A percentile compares a stretch with the other conserved stretches of the same genome.
Evolutionary conservation across 371 early-diverging fungal species (phyloP).

Genomic region (Mucor plumbeus): DNA sequence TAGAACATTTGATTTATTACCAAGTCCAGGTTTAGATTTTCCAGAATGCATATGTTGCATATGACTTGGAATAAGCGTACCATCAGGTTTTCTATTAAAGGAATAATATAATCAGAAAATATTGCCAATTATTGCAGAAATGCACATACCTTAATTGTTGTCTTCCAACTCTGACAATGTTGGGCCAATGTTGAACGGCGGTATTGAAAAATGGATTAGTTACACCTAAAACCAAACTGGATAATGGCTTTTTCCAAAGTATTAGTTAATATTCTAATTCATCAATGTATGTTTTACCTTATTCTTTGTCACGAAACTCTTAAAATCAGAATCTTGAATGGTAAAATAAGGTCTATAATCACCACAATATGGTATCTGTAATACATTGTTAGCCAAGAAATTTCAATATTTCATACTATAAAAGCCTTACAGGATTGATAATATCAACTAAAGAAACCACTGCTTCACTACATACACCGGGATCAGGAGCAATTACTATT

Average conservation of each 20-base stretch:
- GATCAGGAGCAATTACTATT: conserved; percentile 88
- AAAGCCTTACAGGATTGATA: conserved; percentile 82
- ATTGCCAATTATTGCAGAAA: neutral
- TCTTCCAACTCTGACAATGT: conserved; percentile 79
- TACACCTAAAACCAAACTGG: conserved; percentile 87
- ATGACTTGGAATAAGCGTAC: conserved; percentile 43
- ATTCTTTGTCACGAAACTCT: conserved; percentile 69
- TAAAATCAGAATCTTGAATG: conserved; percentile 93
- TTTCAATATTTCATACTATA: too few species aligned
- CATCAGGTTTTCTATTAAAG: conserved; percentile 52
- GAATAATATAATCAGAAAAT: neutral
- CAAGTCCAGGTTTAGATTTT: conserved; percentile 33
- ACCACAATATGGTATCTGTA: conserved; percentile 89
- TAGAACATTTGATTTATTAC: conserved; percentile 43
- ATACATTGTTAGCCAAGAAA: neutral
- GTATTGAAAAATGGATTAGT: conserved; percentile 95
- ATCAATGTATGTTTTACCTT: conserved; percentile 40
- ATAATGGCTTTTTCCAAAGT: conserved; percentile 63
- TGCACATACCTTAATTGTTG: conserved; percentile 53
- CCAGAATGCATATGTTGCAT: conserved; percentile 29
- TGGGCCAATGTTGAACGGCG: conserved; percentile 92
- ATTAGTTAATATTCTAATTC: neutral
- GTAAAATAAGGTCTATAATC: conserved; percentile 97
- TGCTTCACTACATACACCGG: conserved; percentile 85
- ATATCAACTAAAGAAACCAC: conserved; percentile 88